Conservation (phyloP, 2,329 filamentous ascomycete species). For the Phaeosphaeriaceae sp. region DNA sequence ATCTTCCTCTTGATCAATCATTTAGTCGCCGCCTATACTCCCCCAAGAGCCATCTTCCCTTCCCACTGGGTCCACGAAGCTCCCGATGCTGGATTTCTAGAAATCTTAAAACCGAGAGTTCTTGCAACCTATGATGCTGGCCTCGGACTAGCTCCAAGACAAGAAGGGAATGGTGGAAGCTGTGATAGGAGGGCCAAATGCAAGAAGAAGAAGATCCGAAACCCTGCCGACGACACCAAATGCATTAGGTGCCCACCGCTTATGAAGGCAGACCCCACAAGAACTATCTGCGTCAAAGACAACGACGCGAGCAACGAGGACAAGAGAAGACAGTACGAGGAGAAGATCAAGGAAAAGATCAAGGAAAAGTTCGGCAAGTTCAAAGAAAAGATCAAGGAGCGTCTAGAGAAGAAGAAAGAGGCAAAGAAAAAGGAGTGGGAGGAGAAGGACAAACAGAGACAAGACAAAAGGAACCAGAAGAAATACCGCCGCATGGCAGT, state of each 20-base stretch:
- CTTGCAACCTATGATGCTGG: neutral
- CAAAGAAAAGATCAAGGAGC: slow-evolving; percentile 10
- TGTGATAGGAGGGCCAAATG: slow-evolving; percentile 11
- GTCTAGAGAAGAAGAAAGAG: slow-evolving; percentile 7
- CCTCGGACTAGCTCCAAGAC: slow-evolving; percentile 1
- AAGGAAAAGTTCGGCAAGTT: slow-evolving; percentile 7
- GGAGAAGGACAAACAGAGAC: slow-evolving; percentile 9
- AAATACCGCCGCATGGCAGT: slow-evolving; percentile 9
- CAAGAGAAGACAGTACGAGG: slow-evolving; percentile 8
- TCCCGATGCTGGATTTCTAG: neutral
- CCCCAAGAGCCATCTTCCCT: neutral
- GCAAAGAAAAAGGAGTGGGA: slow-evolving; percentile 10
- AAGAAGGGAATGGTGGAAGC: slow-evolving; percentile 1
- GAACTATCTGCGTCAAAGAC: slow-evolving; percentile 9
- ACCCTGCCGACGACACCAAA: slow-evolving; percentile 8
- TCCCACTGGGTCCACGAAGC: neutral
- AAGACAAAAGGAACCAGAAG: slow-evolving; percentile 10
- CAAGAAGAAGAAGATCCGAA: slow-evolving; percentile 13
- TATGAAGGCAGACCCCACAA: slow-evolving; percentile 11
- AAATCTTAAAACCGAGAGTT: neutral
- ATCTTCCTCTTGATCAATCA: slow-evolving; percentile 8
- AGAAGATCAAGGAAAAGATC: slow-evolving; percentile 10
- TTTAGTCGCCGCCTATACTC: slow-evolving; percentile 4
- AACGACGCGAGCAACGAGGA: slow-evolving; percentile 10
- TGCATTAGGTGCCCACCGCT: slow-evolving; percentile 13